These are phyloP conservation scores for Amanita pseudoporphyria DNA, from an alignment of 768 basidiomycete genomes.

Conservation along the genomic window DNA sequence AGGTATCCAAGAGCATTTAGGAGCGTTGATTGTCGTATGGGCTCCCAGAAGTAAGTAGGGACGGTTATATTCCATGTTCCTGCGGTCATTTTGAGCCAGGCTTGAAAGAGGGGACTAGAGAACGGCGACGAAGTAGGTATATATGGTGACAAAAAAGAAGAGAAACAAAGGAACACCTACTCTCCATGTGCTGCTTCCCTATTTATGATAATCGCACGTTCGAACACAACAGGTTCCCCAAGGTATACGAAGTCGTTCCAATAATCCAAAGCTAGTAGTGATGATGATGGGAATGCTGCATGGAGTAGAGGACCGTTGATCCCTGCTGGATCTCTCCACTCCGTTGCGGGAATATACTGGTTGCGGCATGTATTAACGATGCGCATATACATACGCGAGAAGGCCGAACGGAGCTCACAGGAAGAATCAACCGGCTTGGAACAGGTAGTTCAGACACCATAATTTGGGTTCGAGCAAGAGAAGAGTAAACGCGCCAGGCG, in stretches of 20 bases:
- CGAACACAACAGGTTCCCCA: too few relatives aligned
- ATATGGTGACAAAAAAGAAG: conserved; percentile 9
- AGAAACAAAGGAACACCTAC: conserved; percentile 16
- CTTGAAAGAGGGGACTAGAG: conserved; percentile 17
- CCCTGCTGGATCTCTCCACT: conserved; percentile 56
- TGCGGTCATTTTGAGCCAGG: conserved; percentile 28
- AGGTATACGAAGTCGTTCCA: conserved; percentile 38
- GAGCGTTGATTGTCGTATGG: conserved; percentile 21
- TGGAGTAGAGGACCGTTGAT: conserved; percentile 29
- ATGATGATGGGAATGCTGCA: conserved; percentile 31
- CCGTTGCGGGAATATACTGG: too few relatives aligned
- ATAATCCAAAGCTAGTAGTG: conserved; percentile 38
- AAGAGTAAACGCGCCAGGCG: too few relatives aligned
- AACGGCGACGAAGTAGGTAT: too few relatives aligned
- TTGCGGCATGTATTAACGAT: too few relatives aligned
- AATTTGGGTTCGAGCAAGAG: too few relatives aligned
- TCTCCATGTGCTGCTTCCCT: conserved; percentile 49
- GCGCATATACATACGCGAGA: too few relatives aligned
- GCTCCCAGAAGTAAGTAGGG: conserved; percentile 24
- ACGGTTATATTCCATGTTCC: conserved; percentile 22
- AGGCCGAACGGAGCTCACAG: too few relatives aligned
- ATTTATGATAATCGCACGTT: conserved; percentile 31
- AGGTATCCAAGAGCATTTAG: conserved; percentile 23
- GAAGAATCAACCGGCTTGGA: too few relatives aligned
- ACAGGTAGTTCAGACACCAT: too few relatives aligned